Percentiles rank a stretch among this genome's conserved stretches.
phyloP scores from a whole-genome alignment of 805 yeast species.

The Spathaspora gorwiae region DNA sequence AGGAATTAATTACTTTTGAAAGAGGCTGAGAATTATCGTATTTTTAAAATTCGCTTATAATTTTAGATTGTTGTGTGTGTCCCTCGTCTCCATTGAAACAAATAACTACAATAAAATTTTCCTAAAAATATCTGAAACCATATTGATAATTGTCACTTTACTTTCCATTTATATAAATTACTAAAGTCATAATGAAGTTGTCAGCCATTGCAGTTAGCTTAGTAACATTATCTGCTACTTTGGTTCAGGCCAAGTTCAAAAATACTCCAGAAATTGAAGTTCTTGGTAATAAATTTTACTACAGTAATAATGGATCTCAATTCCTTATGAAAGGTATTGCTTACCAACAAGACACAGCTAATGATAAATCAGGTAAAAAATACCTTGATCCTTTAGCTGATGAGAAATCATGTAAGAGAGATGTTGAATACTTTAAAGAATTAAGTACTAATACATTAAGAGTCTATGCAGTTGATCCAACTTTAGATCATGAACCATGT shows the following conservation, averaged over 20 bases:
- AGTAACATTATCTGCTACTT: constrained; percentile 3
- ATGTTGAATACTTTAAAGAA: constrained; percentile 32
- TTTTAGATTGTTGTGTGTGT: too few relatives aligned
- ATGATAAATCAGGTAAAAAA: constrained; percentile 17
- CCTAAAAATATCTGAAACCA: not conserved
- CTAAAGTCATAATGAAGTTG: constrained; percentile 1
- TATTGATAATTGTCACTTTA: not conserved
- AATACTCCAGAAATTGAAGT: constrained; percentile 34
- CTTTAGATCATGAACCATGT: constrained; percentile 36
- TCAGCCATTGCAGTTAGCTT: constrained; percentile 1
- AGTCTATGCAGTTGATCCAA: constrained; percentile 39
- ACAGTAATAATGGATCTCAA: constrained; percentile 39
- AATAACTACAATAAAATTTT: too few relatives aligned
- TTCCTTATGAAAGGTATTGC: constrained; percentile 43
- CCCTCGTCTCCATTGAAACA: too few relatives aligned
- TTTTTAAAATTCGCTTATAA: too few relatives aligned
- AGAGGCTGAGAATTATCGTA: too few relatives aligned
- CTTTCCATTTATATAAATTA: constrained; percentile 1
- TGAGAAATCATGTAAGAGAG: constrained; percentile 38
- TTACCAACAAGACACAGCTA: constrained; percentile 39
- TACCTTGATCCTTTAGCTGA: constrained; percentile 41
- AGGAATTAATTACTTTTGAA: too few relatives aligned
- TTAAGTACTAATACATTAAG: constrained; percentile 40
- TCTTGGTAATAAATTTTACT: constrained; percentile 41
- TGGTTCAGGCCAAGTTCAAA: constrained; percentile 8